Base-by-base conservation (phyloP, 208 protist genomes). In the Trypanosoma platydactyli region DNA sequence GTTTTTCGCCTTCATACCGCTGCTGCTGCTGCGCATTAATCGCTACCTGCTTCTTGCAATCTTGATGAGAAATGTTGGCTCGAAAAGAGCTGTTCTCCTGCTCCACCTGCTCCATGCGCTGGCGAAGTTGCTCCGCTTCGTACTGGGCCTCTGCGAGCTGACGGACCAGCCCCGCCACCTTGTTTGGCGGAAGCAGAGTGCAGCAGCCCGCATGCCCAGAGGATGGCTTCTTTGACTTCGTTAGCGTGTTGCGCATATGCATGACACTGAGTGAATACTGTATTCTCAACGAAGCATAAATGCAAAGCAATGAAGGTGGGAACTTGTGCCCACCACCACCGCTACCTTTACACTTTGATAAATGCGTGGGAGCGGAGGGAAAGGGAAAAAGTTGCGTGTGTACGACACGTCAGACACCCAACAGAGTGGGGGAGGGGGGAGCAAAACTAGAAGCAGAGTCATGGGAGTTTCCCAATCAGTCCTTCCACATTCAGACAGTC, bases 101-200 rank as follows among this genome's bases (percentile, higher is more conserved):
- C 40, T 85, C 64, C 27, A 68, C 33, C 54, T 56, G 22, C 13
- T 73, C 67, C 35, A 86, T 61, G 22, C 63, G 65, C 42, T 75
- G 44, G 45, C 78, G 67, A 30, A 90, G 60, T 40, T 68, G 76
- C 16, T 73, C 73, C 5, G 79, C 70, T 35, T 81, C 76, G 50
- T 71, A 67, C 40, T 79, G 81, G 7, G 84, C 58, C 71, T 88
- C 81, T 11, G 87, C 87, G 5, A 93, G 78, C 71, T 89, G 81
- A 3, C 81, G 75, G 25, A 90, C 83, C 30, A 93, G 74, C 51
- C 83, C 80, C 3, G 83, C 86, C 18, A 92, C 81, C 30, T 81
- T 74, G 13, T 72, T 67, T 35, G 68, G 42, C 22, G 57, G 27
- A 20, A 73, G 77, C 27, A 75, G 68, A 27, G 74, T 74, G 27